Evolutionary conservation across 495 filamentous ascomycete genomes (phyloP).

Genomic region (Eremomyces bilateralis): DNA sequence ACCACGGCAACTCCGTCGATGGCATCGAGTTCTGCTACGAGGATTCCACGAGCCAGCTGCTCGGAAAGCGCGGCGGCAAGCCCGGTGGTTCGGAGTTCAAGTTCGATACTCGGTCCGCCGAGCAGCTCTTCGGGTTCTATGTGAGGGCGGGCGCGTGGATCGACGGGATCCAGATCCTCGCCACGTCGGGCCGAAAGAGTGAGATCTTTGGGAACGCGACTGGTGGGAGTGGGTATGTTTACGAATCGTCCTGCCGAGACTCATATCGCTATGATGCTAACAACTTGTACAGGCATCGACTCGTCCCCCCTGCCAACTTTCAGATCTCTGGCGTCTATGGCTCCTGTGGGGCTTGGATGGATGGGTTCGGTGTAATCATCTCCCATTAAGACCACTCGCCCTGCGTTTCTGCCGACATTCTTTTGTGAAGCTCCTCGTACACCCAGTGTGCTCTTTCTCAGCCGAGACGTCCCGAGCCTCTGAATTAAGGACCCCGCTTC

Average conservation of each 20-base stretch:
- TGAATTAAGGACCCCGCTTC: too few relatives aligned
- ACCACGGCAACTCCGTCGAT: slow-evolving; percentile 57
- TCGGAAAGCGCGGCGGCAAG: slow-evolving; percentile 66
- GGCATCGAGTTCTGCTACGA: slow-evolving; percentile 90
- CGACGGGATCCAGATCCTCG: slow-evolving; percentile 78
- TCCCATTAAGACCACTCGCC: too few relatives aligned
- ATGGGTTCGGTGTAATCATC: slow-evolving; percentile 77
- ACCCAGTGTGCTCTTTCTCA: too few relatives aligned
- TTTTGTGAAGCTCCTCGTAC: too few relatives aligned
- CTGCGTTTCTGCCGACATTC: too few relatives aligned
- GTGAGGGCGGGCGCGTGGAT: slow-evolving; percentile 67
- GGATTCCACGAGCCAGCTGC: slow-evolving; percentile 66
- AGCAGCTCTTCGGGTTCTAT: slow-evolving; percentile 73
- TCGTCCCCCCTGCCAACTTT: slow-evolving; percentile 80
- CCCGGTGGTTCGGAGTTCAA: slow-evolving; percentile 49
- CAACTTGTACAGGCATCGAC: slow-evolving; percentile 40
- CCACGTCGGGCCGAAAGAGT: slow-evolving; percentile 67
- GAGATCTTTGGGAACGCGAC: slow-evolving; percentile 61
- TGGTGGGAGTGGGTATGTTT: slow-evolving; percentile 62
- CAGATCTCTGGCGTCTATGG: slow-evolving; percentile 74
- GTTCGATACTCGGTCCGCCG: slow-evolving; percentile 65
- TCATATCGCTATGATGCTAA: slow-evolving; percentile 6
- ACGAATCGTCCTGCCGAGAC: slow-evolving; percentile 1
- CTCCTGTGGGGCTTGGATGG: slow-evolving; percentile 60
- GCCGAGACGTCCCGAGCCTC: too few relatives aligned